These are phyloP conservation scores for Boletus vermiculosoides DNA, from an alignment of 768 basidiomycete species.

Conservation along the genomic window DNA sequence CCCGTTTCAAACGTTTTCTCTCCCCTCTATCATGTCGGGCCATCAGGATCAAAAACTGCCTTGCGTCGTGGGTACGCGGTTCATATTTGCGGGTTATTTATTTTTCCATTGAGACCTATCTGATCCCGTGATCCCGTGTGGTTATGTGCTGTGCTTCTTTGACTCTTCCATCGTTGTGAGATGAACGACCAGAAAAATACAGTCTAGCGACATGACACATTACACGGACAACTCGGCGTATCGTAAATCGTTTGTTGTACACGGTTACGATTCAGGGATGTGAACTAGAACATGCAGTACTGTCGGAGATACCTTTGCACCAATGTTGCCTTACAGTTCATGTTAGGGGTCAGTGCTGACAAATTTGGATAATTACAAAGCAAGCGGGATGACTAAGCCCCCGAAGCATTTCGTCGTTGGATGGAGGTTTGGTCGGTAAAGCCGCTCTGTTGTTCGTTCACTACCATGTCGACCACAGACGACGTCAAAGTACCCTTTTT, in stretches of 20 bases:
- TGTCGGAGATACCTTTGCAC: neutral
- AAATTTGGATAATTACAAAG: slow-evolving; percentile 12
- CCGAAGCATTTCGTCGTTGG: neutral
- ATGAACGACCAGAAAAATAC: neutral
- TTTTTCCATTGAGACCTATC: neutral
- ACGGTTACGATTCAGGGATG: neutral
- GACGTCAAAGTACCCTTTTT: slow-evolving; percentile 76
- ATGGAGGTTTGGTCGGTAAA: neutral
- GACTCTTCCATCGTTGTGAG: too few species aligned
- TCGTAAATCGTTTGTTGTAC: neutral
- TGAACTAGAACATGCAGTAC: neutral
- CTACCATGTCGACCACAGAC: slow-evolving; percentile 34
- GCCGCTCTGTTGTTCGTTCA: neutral
- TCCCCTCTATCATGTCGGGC: neutral
- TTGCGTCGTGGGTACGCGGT: neutral
- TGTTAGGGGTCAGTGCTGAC: slow-evolving; percentile 14
- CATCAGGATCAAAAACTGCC: neutral
- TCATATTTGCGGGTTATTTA: neutral
- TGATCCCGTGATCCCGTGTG: neutral
- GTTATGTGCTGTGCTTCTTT: neutral
- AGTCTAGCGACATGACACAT: too few species aligned
- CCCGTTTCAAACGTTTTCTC: slow-evolving; percentile 1
- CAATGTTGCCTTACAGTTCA: neutral
- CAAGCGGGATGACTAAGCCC: slow-evolving; percentile 18
- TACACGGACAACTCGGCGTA: neutral